These are phyloP conservation scores for Gossypium mustelinum DNA, from an alignment of 345 rosid species.

Conservation along the genomic window DNA sequence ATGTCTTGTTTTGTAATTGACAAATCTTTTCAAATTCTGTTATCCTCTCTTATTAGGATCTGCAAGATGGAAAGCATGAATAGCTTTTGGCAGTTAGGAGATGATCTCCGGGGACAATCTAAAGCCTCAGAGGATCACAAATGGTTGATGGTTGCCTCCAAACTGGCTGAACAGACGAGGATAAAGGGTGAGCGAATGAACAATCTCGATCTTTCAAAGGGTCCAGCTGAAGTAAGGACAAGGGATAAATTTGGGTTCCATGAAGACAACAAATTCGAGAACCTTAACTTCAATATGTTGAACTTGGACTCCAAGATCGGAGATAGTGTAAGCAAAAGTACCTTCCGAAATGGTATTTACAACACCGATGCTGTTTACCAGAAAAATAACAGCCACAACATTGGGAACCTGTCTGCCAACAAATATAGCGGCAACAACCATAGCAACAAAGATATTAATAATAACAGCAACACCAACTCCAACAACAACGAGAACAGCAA, in stretches of 20 bases:
- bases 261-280: conserved; percentile 72
- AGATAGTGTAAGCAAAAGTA: conserved; percentile 51
- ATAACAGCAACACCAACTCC: conserved; percentile 32
- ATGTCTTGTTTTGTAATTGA: not conserved
- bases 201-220: conserved; percentile 83
- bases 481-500: conserved; percentile 38
- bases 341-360: conserved; percentile 50
- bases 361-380: conserved; percentile 66
- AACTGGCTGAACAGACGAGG: conserved; percentile 79
- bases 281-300: conserved; percentile 74
- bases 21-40: not conserved
- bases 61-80: conserved; percentile 56
- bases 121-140: conserved; percentile 79
- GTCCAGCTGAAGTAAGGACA: conserved; percentile 52
- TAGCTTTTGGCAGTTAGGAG: conserved; percentile 93
- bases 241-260: conserved; percentile 63
- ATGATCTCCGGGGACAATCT: conserved; percentile 91
- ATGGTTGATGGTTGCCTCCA: conserved; percentile 85
- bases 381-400: conserved; percentile 48
- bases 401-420: conserved; percentile 45
- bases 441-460: conserved; percentile 42
- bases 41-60: conserved; percentile 11
- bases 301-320: conserved; percentile 59
- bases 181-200: conserved; percentile 78
- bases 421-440: conserved; percentile 63